phyloP scores from a whole-genome alignment of 768 basidiomycete genomes.

The Pleurotus citrinopileatus region DNA sequence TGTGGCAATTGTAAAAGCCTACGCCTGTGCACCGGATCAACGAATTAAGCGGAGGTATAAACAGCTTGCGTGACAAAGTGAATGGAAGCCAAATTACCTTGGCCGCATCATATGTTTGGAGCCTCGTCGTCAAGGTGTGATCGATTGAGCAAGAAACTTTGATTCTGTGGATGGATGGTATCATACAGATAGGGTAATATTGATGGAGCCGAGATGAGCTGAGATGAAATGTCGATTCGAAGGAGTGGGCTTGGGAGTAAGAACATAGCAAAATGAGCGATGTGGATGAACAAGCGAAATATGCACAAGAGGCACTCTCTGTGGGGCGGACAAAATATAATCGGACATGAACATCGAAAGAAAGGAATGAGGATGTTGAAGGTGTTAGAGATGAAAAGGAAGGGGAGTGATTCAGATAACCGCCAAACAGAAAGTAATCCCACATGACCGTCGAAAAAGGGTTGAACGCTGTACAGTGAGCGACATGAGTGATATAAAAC shows the following conservation, averaged over 20 bases:
- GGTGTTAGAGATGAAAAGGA: no score
- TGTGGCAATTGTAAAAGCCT: no score
- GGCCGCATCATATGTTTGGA: not conserved
- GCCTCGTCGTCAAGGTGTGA: not conserved
- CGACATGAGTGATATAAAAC: not conserved
- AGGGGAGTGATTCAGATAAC: no score
- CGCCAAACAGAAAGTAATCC: not conserved
- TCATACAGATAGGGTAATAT: constrained; percentile 7
- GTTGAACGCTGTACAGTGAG: not conserved
- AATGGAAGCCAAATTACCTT: not conserved
- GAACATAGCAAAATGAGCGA: not conserved
- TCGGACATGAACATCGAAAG: not conserved
- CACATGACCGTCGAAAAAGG: not conserved
- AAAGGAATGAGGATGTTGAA: no score
- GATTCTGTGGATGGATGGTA: not conserved
- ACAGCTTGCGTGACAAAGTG: not conserved
- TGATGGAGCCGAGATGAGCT: not conserved
- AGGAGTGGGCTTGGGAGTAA: not conserved
- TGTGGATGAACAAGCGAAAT: not conserved
- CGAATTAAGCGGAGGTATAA: not conserved
- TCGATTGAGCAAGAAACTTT: not conserved
- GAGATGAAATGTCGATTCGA: not conserved
- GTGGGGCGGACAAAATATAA: not conserved
- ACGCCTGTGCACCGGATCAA: not conserved
- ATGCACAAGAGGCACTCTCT: not conserved